phyloP scores from a whole-genome alignment of 2,329 filamentous ascomycete species.

The Lizonia empirigonia region DNA sequence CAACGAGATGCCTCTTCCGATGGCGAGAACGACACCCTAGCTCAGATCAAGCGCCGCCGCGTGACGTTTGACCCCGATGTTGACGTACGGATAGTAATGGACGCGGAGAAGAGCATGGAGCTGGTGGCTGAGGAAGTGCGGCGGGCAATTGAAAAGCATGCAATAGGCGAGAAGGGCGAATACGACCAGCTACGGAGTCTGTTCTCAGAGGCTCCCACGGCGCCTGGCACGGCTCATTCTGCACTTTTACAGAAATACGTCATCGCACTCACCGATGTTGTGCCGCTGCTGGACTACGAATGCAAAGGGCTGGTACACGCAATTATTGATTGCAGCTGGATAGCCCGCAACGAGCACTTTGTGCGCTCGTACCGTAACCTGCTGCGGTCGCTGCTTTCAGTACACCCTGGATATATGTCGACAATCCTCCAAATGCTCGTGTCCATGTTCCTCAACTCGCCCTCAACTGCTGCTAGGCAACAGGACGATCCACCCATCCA shows the following conservation, averaged over 20 bases:
- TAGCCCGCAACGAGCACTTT: conserved; percentile 65
- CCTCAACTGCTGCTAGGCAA: conserved; percentile 59
- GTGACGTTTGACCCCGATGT: conserved; percentile 58
- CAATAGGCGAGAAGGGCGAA: conserved; percentile 58
- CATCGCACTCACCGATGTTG: conserved; percentile 62
- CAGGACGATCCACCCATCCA: conserved; percentile 63
- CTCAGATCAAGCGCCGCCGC: conserved; percentile 52
- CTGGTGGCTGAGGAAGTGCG: conserved; percentile 67
- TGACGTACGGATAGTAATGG: conserved; percentile 51
- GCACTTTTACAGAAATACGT: conserved; percentile 63
- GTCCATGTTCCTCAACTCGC: conserved; percentile 71
- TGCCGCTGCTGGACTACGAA: conserved; percentile 60
- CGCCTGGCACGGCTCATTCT: conserved; percentile 58
- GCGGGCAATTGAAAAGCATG: conserved; percentile 61
- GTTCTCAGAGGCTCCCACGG: conserved; percentile 56
- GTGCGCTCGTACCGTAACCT: conserved; percentile 62
- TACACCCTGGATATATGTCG: conserved; percentile 78
- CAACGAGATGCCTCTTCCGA: conserved; percentile 38
- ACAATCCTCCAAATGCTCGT: conserved; percentile 81
- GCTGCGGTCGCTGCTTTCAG: conserved; percentile 71
- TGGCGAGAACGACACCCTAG: conserved; percentile 39
- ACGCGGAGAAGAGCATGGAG: conserved; percentile 60
- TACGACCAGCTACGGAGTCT: conserved; percentile 63
- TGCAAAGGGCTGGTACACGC: conserved; percentile 65
- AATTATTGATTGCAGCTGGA: conserved; percentile 64